Conservation (phyloP, 352 stramenopile genomes). For the Globisporangium takayamanum region DNA sequence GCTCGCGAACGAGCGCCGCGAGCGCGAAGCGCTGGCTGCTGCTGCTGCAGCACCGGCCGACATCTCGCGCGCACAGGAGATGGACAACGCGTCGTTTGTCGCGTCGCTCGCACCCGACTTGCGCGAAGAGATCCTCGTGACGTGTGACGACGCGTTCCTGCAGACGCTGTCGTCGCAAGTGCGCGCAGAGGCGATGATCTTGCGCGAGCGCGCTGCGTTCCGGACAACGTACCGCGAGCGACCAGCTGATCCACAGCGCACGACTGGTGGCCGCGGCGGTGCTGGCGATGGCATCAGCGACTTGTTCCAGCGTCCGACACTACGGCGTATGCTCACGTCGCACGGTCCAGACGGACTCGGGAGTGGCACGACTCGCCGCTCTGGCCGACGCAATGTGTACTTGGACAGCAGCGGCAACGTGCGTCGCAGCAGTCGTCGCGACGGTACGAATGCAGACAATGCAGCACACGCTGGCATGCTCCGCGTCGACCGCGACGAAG, state of each 20-base stretch:
- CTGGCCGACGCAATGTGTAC: slow-evolving; percentile 30
- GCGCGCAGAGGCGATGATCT: slow-evolving; percentile 92
- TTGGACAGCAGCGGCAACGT: slow-evolving; percentile 28
- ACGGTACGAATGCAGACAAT: slow-evolving; percentile 24
- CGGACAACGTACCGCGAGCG: slow-evolving; percentile 60
- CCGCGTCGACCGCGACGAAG: slow-evolving; percentile 65
- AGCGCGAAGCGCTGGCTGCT: slow-evolving; percentile 75
- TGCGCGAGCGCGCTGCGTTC: slow-evolving; percentile 90
- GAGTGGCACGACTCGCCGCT: slow-evolving; percentile 29
- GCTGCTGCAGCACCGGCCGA: slow-evolving; percentile 78
- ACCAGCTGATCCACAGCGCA: slow-evolving; percentile 24
- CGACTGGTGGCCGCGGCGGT: slow-evolving; percentile 15
- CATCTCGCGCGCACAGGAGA: slow-evolving; percentile 94
- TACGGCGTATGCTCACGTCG: slow-evolving; percentile 78
- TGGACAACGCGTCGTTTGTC: slow-evolving; percentile 98
- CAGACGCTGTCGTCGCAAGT: slow-evolving; percentile 92
- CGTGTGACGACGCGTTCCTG: slow-evolving; percentile 94
- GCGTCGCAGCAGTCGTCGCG: slow-evolving; percentile 29
- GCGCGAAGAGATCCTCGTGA: slow-evolving; percentile 95
- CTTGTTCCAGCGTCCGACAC: slow-evolving; percentile 64
- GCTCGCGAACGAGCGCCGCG: slow-evolving; percentile 93
- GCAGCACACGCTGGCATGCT: slow-evolving; percentile 47
- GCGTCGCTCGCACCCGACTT: slow-evolving; percentile 94
- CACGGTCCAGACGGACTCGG: slow-evolving; percentile 43
- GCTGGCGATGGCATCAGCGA: slow-evolving; percentile 50